Evolutionary conservation across 139 green algal species (phyloP).

Genomic region (Spirogloea muscicola): DNA sequence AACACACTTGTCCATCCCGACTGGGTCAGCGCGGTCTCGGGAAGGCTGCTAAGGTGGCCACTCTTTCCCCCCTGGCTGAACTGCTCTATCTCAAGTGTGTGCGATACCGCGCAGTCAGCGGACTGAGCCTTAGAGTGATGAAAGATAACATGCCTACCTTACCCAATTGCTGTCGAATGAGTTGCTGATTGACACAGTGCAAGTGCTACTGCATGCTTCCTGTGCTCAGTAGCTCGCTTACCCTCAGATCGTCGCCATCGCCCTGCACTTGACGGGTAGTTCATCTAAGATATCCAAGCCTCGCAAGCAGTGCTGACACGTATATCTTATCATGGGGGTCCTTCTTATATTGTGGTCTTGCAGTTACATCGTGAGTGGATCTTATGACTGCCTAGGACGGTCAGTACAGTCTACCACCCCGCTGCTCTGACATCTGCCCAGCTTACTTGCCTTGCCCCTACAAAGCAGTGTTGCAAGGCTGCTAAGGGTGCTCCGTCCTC

Average conservation of each 20-base stretch:
- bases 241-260: background rate
- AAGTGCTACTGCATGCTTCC: background rate
- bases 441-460: background rate
- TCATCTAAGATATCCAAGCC: background rate
- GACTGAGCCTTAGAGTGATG: background rate
- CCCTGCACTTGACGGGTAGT: background rate
- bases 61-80: background rate
- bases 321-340: background rate
- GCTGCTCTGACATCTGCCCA: background rate
- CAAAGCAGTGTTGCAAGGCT: background rate
- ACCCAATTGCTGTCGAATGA: no score
- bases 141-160: background rate
- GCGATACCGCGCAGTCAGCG: background rate
- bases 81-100: background rate
- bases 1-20: slow-evolving; percentile 63
- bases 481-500: background rate
- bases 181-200: no score
- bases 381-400: slow-evolving; percentile 24
- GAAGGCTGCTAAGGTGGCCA: slow-evolving; percentile 18
- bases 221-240: background rate
- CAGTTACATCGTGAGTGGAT: slow-evolving; percentile 30
- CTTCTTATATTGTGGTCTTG: background rate
- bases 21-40: slow-evolving; percentile 69
- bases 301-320: background rate
- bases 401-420: background rate